Conservation (phyloP, 345 rosid genomes). For the Zanthoxylum bungeanum region DNA sequence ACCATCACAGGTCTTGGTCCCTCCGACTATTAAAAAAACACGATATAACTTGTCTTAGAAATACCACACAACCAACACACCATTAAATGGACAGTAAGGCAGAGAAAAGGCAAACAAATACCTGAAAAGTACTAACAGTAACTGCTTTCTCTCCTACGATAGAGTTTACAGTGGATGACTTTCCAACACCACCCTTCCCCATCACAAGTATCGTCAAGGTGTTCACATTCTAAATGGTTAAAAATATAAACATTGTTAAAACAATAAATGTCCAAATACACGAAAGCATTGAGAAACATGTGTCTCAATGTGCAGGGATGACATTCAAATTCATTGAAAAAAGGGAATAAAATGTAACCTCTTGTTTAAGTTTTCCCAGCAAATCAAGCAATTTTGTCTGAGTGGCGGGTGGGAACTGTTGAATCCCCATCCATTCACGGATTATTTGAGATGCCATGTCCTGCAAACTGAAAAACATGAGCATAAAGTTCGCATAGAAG, state of each 20-base stretch:
- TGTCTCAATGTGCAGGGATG: not conserved
- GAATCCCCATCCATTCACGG: constrained; percentile 82
- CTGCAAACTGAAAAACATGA: not conserved
- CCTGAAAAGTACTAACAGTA: constrained; percentile 78
- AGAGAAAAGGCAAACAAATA: constrained; percentile 11
- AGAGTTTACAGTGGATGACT: constrained; percentile 84
- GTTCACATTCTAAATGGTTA: constrained; percentile 47
- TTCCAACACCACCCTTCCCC: constrained; percentile 95
- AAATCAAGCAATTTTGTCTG: constrained; percentile 67
- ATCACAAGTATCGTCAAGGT: constrained; percentile 72
- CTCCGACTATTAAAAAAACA: constrained; percentile 44
- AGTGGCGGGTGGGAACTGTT: constrained; percentile 77
- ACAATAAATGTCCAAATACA: not conserved
- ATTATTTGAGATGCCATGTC: constrained; percentile 39
- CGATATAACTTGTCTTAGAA: not conserved
- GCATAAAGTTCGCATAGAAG: not conserved
- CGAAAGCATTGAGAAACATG: not conserved
- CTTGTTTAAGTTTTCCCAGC: constrained; percentile 66
- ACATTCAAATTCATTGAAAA: not conserved
- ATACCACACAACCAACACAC: not conserved
- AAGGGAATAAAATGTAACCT: constrained; percentile 39
- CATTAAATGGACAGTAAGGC: not conserved
- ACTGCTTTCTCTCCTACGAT: constrained; percentile 70
- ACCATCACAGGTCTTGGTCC: constrained; percentile 68
- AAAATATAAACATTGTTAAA: not conserved